Evolutionary conservation across 768 basidiomycete species (phyloP).

Genomic region (Steccherinum ochraceum): DNA sequence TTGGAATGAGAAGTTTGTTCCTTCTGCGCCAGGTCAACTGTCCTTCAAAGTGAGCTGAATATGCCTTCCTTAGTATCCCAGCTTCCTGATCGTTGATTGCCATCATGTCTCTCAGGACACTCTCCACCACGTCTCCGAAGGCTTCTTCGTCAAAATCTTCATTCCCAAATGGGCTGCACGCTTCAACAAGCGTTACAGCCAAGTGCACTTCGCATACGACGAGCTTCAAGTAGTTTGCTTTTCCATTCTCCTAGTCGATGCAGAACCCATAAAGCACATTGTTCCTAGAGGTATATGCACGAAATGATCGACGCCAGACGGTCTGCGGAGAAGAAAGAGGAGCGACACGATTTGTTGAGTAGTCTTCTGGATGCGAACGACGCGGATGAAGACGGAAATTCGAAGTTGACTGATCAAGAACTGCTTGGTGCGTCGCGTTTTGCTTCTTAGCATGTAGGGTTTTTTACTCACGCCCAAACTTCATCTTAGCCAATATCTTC

Average conservation of each 20-base stretch:
- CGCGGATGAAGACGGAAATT: slow-evolving; percentile 17
- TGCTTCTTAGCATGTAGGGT: too few relatives aligned
- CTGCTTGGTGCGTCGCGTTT: slow-evolving; percentile 25
- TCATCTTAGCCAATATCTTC: slow-evolving; percentile 33
- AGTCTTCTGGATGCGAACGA: slow-evolving; percentile 46
- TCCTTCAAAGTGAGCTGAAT: slow-evolving; percentile 24
- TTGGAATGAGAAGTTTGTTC: slow-evolving; percentile 37
- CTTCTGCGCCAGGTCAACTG: slow-evolving; percentile 35
- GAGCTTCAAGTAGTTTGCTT: slow-evolving; percentile 23
- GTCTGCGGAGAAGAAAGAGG: slow-evolving; percentile 27
- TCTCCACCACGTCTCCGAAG: slow-evolving; percentile 21
- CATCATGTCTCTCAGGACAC: too few relatives aligned
- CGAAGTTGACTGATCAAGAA: slow-evolving; percentile 36
- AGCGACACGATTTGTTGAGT: slow-evolving; percentile 45
- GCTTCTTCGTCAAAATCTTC: slow-evolving; percentile 20
- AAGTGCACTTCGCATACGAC: slow-evolving; percentile 17
- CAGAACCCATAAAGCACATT: too few relatives aligned
- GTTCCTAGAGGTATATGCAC: slow-evolving; percentile 39
- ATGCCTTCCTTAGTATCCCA: neutral
- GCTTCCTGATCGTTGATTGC: neutral
- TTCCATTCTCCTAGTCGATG: too few relatives aligned
- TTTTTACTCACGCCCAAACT: neutral
- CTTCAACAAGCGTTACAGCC: slow-evolving; percentile 14
- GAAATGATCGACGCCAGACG: slow-evolving; percentile 48
- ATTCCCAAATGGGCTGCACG: slow-evolving; percentile 21